Evolutionary conservation across 2,329 filamentous ascomycete genomes (phyloP).

Genomic region (Beauveria sp.): DNA sequence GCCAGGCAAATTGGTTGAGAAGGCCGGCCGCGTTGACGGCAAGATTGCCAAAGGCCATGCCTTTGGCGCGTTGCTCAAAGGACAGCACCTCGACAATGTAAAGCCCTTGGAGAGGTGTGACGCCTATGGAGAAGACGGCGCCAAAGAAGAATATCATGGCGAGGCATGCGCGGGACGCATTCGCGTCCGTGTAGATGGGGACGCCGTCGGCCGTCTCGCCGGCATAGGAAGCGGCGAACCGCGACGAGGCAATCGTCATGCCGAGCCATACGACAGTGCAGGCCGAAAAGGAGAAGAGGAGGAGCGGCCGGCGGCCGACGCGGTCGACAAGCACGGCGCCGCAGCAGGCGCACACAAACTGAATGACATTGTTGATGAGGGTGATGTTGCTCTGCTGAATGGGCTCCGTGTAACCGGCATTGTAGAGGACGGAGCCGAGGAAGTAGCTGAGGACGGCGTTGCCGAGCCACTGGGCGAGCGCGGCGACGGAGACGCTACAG

Average conservation of each 20-base stretch:
- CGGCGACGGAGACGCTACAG: slow-evolving; percentile 31
- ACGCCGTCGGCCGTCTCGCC: slow-evolving; percentile 21
- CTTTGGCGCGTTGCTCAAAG: slow-evolving; percentile 48
- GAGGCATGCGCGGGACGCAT: slow-evolving; percentile 36
- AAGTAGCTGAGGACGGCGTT: slow-evolving; percentile 37
- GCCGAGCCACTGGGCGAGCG: slow-evolving; percentile 36
- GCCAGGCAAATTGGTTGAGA: slow-evolving; percentile 38
- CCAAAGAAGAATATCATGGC: slow-evolving; percentile 46
- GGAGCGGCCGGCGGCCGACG: slow-evolving; percentile 44
- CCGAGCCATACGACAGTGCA: slow-evolving; percentile 43
- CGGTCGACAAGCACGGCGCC: slow-evolving; percentile 16
- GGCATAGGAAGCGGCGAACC: slow-evolving; percentile 25
- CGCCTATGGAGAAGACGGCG: slow-evolving; percentile 39
- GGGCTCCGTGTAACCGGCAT: slow-evolving; percentile 34
- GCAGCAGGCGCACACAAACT: slow-evolving; percentile 34
- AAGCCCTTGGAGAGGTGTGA: slow-evolving; percentile 30
- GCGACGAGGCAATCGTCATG: slow-evolving; percentile 38
- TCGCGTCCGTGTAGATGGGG: slow-evolving; percentile 20
- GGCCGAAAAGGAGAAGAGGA: slow-evolving; percentile 41
- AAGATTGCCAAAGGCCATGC: slow-evolving; percentile 42
- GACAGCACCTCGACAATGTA: slow-evolving; percentile 47
- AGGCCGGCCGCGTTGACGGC: slow-evolving; percentile 37
- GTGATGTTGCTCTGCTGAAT: slow-evolving; percentile 37
- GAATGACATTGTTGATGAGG: slow-evolving; percentile 37
- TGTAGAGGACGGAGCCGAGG: slow-evolving; percentile 35